A percentile compares a stretch with the other conserved stretches of the same genome.
These are phyloP conservation scores for Phialocephala subalpina DNA, from an alignment of 2,329 filamentous ascomycete species.

Conservation along the genomic window DNA sequence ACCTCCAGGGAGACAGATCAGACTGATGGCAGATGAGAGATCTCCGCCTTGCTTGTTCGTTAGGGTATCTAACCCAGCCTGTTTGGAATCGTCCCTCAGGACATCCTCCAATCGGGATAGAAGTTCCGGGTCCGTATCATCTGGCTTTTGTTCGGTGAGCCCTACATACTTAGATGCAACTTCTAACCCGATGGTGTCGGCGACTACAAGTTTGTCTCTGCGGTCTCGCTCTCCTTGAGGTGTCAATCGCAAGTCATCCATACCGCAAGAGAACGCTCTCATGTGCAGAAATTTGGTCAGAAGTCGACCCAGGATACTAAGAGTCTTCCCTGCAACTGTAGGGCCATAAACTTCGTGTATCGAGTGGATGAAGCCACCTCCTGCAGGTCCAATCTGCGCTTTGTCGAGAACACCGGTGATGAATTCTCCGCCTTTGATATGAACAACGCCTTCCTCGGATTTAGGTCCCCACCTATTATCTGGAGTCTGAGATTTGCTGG, in stretches of 20 bases:
- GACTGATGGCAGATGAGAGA: conserved; percentile 82
- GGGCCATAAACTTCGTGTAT: conserved; percentile 95
- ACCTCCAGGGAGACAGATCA: conserved; percentile 79
- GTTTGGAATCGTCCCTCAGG: conserved; percentile 88
- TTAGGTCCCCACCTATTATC: conserved; percentile 79
- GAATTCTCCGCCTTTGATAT: conserved; percentile 87
- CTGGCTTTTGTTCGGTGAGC: conserved; percentile 69
- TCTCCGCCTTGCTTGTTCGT: conserved; percentile 75
- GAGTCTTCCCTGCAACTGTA: conserved; percentile 82
- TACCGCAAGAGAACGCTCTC: conserved; percentile 95
- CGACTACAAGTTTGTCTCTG: conserved; percentile 71
- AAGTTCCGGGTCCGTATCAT: conserved; percentile 74
- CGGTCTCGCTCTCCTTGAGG: conserved; percentile 77
- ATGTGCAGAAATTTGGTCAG: conserved; percentile 91
- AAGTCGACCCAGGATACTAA: conserved; percentile 89
- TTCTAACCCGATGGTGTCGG: conserved; percentile 74
- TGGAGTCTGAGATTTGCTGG: conserved; percentile 79
- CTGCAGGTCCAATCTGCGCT: conserved; percentile 87
- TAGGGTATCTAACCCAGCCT: conserved; percentile 87
- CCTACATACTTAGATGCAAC: conserved; percentile 91
- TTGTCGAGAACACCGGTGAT: conserved; percentile 95
- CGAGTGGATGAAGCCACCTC: conserved; percentile 88
- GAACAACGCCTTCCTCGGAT: conserved; percentile 81
- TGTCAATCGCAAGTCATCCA: conserved; percentile 92
- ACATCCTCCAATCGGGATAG: conserved; percentile 86